Conservation (phyloP, 305 asterid species). For the Solanum aculeatissimum region DNA sequence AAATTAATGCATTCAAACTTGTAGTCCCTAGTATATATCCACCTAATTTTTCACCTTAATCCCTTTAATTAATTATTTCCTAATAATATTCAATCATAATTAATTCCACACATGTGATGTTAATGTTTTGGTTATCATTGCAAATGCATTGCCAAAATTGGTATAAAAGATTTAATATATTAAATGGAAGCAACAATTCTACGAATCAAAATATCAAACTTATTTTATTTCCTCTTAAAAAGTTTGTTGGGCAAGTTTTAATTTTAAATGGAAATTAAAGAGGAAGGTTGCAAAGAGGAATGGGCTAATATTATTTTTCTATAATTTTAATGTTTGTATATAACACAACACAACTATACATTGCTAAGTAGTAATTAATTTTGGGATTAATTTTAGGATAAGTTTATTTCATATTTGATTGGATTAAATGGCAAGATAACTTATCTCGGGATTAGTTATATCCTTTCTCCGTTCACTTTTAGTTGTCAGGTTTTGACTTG, state of each 20-base stretch:
- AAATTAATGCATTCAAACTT: not conserved
- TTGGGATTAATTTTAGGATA: no score
- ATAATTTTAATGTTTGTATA: not conserved
- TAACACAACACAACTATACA: not conserved
- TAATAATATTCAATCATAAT: not conserved
- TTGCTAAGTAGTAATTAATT: no score
- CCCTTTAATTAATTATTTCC: not conserved
- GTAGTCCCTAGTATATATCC: not conserved
- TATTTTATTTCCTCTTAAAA: not conserved
- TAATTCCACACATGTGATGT: not conserved
- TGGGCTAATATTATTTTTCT: not conserved
- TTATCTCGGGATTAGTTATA: no score
- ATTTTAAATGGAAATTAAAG: not conserved
- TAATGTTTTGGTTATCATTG: not conserved
- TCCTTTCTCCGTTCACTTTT: no score
- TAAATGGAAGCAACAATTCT: not conserved
- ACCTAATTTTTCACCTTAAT: not conserved
- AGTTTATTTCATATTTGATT: no score
- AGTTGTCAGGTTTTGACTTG: no score
- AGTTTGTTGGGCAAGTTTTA: not conserved
- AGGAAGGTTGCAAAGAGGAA: not conserved
- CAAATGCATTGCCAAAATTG: not conserved
- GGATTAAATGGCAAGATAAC: no score
- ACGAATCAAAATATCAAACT: not conserved
- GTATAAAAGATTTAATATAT: not conserved